Evolutionary conservation across 2,329 filamentous ascomycete species (phyloP).

Genomic region (Colletotrichum camelliae): DNA sequence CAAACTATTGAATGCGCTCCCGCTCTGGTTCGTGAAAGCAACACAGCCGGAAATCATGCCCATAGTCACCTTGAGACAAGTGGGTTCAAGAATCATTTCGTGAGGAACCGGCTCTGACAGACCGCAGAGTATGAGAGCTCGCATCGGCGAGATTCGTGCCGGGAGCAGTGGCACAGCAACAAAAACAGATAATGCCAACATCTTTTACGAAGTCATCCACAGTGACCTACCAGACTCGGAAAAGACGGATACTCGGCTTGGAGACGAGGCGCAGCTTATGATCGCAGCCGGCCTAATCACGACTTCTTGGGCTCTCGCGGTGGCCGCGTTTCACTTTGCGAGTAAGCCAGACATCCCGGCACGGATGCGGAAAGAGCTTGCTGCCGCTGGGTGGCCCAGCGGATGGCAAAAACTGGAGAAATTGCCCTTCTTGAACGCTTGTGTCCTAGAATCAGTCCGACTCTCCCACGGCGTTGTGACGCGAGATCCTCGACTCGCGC

Average conservation of each 20-base stretch:
- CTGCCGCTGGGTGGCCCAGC: background rate
- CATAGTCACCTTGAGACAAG: constrained; percentile 24
- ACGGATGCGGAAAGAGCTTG: constrained; percentile 39
- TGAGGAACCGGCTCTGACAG: background rate
- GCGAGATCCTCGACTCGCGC: constrained; percentile 33
- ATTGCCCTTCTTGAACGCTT: constrained; percentile 42
- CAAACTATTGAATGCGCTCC: constrained; percentile 28
- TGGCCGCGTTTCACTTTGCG: constrained; percentile 41
- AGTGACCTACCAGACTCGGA: constrained; percentile 36
- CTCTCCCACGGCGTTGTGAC: constrained; percentile 41
- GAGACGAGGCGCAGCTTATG: constrained; percentile 35
- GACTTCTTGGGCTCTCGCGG: constrained; percentile 36
- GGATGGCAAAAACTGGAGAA: constrained; percentile 32
- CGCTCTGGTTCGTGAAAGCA: constrained; percentile 24
- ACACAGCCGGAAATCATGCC: constrained; percentile 26
- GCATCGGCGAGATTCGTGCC: background rate
- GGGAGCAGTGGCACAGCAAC: constrained; percentile 4
- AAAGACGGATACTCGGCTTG: constrained; percentile 35
- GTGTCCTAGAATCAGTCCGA: constrained; percentile 43
- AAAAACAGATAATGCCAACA: constrained; percentile 23
- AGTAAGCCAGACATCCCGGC: constrained; percentile 32
- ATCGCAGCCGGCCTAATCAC: constrained; percentile 44
- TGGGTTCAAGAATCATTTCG: background rate
- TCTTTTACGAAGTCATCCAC: constrained; percentile 35
- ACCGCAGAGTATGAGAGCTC: background rate